Conservation (phyloP, 2,329 filamentous ascomycete species). For the Fusarium mundagurra region DNA sequence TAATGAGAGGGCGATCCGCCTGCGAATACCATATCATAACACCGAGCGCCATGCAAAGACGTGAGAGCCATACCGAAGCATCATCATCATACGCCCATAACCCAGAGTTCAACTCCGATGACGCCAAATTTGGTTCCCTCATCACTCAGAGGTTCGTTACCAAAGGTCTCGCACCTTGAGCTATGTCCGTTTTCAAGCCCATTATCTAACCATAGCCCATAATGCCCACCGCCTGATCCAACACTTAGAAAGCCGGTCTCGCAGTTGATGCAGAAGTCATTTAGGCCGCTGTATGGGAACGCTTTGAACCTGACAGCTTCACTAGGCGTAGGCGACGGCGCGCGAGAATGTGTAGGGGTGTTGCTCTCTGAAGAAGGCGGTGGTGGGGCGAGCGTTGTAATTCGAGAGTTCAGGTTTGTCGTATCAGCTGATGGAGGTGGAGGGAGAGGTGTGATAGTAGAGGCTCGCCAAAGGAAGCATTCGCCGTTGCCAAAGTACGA, state of each 20-base stretch:
- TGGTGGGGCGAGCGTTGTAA: constrained; percentile 48
- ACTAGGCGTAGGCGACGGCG: constrained; percentile 60
- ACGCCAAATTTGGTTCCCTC: constrained; percentile 93
- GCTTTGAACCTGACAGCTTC: constrained; percentile 94
- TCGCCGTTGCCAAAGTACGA: constrained; percentile 97
- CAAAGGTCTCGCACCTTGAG: constrained; percentile 87
- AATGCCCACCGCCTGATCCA: constrained; percentile 88
- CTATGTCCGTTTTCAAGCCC: constrained; percentile 86
- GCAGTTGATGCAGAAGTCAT: constrained; percentile 97
- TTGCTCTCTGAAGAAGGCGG: constrained; percentile 35
- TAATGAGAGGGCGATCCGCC: constrained; percentile 11
- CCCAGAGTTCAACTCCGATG: constrained; percentile 92
- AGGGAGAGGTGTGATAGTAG: constrained; percentile 63
- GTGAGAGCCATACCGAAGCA: constrained; percentile 4
- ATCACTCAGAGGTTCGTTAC: constrained; percentile 92
- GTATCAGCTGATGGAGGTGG: constrained; percentile 64
- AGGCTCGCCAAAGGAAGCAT: constrained; percentile 78
- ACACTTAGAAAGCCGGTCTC: constrained; percentile 86
- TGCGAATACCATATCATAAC: constrained; percentile 17
- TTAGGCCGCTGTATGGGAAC: constrained; percentile 94
- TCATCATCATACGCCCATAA: constrained; percentile 68
- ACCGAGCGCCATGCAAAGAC: constrained; percentile 30
- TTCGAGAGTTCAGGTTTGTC: constrained; percentile 55
- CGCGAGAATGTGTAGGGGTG: constrained; percentile 42
- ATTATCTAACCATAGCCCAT: constrained; percentile 93